Conservation (phyloP, 805 yeast species). For the Teunomyces aglyptinius region DNA sequence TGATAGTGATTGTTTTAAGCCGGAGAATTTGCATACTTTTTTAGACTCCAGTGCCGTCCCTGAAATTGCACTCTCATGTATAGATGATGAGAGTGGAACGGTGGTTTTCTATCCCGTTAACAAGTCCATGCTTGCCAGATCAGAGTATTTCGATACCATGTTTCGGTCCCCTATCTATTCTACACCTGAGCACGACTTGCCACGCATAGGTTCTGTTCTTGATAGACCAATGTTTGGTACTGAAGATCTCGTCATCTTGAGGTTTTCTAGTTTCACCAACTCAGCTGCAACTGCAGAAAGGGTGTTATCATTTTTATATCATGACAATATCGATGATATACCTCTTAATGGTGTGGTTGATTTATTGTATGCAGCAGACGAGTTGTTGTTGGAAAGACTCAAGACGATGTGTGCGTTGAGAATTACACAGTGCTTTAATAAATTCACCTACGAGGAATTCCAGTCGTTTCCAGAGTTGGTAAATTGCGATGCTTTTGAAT, state of each 20-base stretch:
- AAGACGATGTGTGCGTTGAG: slow-evolving; percentile 61
- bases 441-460: slow-evolving; percentile 19
- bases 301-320: slow-evolving; percentile 55
- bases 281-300: slow-evolving; percentile 43
- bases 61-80: slow-evolving; percentile 47
- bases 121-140: slow-evolving; percentile 55
- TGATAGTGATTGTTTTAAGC: slow-evolving; percentile 21
- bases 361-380: slow-evolving; percentile 57
- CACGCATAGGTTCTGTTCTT: slow-evolving; percentile 14
- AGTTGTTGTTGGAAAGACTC: slow-evolving; percentile 56
- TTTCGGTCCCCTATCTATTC: slow-evolving; percentile 46
- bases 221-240: slow-evolving; percentile 13
- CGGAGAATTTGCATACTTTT: slow-evolving; percentile 20
- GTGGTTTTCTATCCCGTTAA: slow-evolving; percentile 58
- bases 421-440: slow-evolving; percentile 31
- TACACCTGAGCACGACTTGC: slow-evolving; percentile 14
- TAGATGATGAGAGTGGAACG: slow-evolving; percentile 23
- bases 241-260: slow-evolving; percentile 26
- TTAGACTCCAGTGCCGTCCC: slow-evolving; percentile 31
- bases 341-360: slow-evolving; percentile 53
- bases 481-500: slow-evolving; percentile 49
- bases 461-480: slow-evolving; percentile 15
- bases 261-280: slow-evolving; percentile 20
- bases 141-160: slow-evolving; percentile 65
- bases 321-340: slow-evolving; percentile 51